Evolutionary conservation across 2,329 filamentous ascomycete genomes (phyloP).

Genomic region (Fusarium piperis): DNA sequence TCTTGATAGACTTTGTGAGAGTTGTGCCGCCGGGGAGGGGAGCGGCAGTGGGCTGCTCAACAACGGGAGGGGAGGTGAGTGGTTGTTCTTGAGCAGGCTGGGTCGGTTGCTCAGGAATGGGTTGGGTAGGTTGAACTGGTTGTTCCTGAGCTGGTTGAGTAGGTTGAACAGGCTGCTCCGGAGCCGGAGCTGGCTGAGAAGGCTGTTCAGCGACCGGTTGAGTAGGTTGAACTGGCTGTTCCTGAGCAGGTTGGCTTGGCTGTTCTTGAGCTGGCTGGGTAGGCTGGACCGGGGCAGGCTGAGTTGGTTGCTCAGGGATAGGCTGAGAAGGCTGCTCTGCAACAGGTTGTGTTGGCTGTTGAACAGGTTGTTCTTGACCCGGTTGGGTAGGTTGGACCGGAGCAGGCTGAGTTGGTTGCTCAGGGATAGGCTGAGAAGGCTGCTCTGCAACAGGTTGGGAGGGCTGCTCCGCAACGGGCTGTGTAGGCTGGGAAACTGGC

Average conservation of each 20-base stretch:
- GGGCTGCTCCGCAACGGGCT: constrained; percentile 4
- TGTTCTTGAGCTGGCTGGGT: background rate
- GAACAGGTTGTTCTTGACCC: background rate
- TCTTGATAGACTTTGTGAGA: constrained; percentile 43
- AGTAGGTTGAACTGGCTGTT: constrained; percentile 7
- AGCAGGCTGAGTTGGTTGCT: constrained; percentile 10
- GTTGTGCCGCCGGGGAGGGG: constrained; percentile 26
- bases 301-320: background rate
- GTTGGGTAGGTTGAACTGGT: background rate
- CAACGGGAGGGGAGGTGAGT: constrained; percentile 16
- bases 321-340: constrained; percentile 6
- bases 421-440: constrained; percentile 3
- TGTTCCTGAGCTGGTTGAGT: constrained; percentile 5
- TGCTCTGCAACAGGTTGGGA: constrained; percentile 7
- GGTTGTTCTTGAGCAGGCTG: constrained; percentile 14
- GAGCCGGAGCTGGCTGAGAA: background rate
- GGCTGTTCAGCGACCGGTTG: constrained; percentile 16
- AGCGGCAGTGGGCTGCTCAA: constrained; percentile 19
- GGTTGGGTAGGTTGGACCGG: constrained; percentile 8
- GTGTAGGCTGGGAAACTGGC: constrained; percentile 11
- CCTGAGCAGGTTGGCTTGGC: background rate
- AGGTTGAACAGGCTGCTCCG: constrained; percentile 2
- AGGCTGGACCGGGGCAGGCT: constrained; percentile 4
- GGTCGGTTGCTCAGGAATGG: constrained; percentile 9
- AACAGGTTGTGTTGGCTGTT: constrained; percentile 17